phyloP scores from a whole-genome alignment of 78 protist genomes.

The Pigoraptor vietnamica region DNA sequence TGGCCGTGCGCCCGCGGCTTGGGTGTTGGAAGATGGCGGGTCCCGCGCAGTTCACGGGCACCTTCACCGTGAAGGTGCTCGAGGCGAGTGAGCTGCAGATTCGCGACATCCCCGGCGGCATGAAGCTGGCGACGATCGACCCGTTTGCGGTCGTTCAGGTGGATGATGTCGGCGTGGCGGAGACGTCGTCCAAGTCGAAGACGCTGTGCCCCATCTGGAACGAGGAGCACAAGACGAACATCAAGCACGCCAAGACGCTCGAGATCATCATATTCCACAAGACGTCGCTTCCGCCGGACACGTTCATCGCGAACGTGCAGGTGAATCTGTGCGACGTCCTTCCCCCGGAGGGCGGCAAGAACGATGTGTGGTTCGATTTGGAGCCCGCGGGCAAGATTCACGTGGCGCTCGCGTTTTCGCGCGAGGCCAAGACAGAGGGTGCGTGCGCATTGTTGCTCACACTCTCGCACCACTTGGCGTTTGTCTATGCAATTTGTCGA shows the following conservation, averaged over 20 bases:
- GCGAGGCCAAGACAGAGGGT: neutral
- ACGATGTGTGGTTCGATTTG: neutral
- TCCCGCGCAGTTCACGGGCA: neutral
- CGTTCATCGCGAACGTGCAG: neutral
- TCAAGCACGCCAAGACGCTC: neutral
- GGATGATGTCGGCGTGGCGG: neutral
- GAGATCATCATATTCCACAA: neutral
- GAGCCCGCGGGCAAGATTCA: neutral
- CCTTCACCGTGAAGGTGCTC: neutral
- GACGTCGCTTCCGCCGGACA: neutral
- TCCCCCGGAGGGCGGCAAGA: neutral
- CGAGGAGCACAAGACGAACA: neutral
- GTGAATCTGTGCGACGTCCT: neutral
- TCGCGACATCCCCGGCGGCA: neutral
- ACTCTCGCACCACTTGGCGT: too few species aligned
- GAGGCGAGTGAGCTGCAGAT: neutral
- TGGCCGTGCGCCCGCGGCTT: too few species aligned
- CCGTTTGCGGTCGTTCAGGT: constrained; percentile 8
- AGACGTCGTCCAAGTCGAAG: neutral
- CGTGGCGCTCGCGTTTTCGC: neutral
- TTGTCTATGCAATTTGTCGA: too few species aligned
- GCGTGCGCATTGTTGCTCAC: neutral
- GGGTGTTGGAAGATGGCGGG: neutral
- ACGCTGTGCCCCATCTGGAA: neutral
- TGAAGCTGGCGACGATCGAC: neutral